Percentiles rank a stretch among this genome's conserved stretches.
These are phyloP conservation scores for Dichotomocladium elegans DNA, from an alignment of 371 early-diverging fungal genomes.

Conservation along the genomic window DNA sequence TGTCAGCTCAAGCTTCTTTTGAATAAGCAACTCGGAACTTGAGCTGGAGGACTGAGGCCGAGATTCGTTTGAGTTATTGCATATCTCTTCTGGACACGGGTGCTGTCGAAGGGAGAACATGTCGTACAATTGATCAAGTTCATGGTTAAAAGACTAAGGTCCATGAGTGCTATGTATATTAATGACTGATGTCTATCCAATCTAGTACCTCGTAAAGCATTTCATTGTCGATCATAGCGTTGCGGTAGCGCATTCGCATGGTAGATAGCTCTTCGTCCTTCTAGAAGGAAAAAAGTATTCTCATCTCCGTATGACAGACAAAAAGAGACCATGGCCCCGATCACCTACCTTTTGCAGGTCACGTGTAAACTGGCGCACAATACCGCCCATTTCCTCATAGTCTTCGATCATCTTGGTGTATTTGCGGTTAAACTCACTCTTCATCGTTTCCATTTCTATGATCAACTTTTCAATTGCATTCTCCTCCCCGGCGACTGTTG, in stretches of 20 bases:
- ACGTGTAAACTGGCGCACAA: slow-evolving; percentile 8
- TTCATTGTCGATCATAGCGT: slow-evolving; percentile 16
- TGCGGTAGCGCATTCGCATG: slow-evolving; percentile 8
- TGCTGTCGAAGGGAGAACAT: not conserved
- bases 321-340: not conserved
- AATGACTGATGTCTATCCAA: not conserved
- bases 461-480: slow-evolving; percentile 10
- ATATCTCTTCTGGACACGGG: no score
- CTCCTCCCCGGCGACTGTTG: not conserved
- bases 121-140: slow-evolving; percentile 15
- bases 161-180: no score
- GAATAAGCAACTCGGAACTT: slow-evolving; percentile 24
- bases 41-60: slow-evolving; percentile 24
- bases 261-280: slow-evolving; percentile 16
- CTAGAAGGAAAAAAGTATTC: slow-evolving; percentile 1
- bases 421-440: slow-evolving; percentile 9
- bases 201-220: slow-evolving; percentile 5
- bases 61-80: no score
- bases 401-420: slow-evolving; percentile 7
- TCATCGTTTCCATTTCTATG: slow-evolving; percentile 13
- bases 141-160: slow-evolving; percentile 19
- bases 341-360: slow-evolving; percentile 6
- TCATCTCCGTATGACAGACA: not conserved
- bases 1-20: slow-evolving; percentile 21
- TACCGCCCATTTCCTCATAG: slow-evolving; percentile 13